These are phyloP conservation scores for Claviceps maximensis DNA, from an alignment of 2,329 filamentous ascomycete genomes.

Conservation along the genomic window DNA sequence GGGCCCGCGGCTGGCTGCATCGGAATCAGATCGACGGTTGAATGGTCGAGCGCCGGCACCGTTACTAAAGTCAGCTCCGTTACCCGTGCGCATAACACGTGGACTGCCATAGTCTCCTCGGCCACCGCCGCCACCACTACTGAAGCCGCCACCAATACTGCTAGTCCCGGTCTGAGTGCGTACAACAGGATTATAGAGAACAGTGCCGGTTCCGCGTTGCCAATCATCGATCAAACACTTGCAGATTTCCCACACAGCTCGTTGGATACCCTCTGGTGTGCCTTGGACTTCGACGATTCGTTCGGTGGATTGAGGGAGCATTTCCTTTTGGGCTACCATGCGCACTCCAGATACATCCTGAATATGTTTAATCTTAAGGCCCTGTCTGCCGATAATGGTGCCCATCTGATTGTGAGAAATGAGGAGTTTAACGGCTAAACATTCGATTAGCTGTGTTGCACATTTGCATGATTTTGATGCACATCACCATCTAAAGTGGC, in stretches of 20 bases:
- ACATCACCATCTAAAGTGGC: background rate
- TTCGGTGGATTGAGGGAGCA: slow-evolving; percentile 97
- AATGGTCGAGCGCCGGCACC: slow-evolving; percentile 50
- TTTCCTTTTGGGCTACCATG: slow-evolving; percentile 99
- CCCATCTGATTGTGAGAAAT: slow-evolving; percentile 99
- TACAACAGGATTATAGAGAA: slow-evolving; percentile 93
- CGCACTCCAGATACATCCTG: slow-evolving; percentile 93
- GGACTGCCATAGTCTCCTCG: slow-evolving; percentile 43
- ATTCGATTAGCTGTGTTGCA: background rate
- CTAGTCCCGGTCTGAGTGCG: slow-evolving; percentile 58
- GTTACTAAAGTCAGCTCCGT: slow-evolving; percentile 95
- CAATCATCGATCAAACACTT: slow-evolving; percentile 97
- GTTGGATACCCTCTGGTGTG: slow-evolving; percentile 87
- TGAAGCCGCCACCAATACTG: slow-evolving; percentile 25
- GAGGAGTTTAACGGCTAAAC: slow-evolving; percentile 80
- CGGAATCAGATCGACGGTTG: slow-evolving; percentile 70
- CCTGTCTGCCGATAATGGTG: slow-evolving; percentile 93
- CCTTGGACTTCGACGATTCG: slow-evolving; percentile 95
- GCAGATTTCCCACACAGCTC: slow-evolving; percentile 95
- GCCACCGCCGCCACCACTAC: slow-evolving; percentile 23
- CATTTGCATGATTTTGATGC: background rate
- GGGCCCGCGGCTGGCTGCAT: slow-evolving; percentile 65
- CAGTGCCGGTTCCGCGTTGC: slow-evolving; percentile 92
- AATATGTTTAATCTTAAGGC: slow-evolving; percentile 98
- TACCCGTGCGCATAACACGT: slow-evolving; percentile 87